Conservation (phyloP, 208 protist species). For the Endotrypanum monterogeii region DNA sequence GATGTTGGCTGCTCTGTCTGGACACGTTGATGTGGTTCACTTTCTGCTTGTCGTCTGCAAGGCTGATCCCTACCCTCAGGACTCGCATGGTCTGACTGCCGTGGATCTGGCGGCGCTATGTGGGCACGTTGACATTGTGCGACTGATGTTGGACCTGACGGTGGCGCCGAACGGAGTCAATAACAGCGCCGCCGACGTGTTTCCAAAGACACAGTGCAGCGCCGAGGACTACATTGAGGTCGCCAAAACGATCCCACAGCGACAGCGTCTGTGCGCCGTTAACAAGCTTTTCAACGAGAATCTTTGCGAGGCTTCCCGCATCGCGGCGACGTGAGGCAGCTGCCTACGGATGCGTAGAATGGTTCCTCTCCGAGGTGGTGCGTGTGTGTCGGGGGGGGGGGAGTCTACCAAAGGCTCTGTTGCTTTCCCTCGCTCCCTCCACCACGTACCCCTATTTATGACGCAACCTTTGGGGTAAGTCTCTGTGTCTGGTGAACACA, state of each 20-base stretch:
- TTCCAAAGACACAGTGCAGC: constrained; percentile 44
- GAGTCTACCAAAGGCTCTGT: neutral
- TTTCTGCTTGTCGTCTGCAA: constrained; percentile 65
- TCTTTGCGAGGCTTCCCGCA: constrained; percentile 52
- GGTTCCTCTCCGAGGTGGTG: neutral
- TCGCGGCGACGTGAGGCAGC: constrained; percentile 29
- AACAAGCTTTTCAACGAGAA: constrained; percentile 54
- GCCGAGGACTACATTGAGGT: constrained; percentile 75
- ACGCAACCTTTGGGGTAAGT: neutral
- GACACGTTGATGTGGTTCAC: constrained; percentile 42
- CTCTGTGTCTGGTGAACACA: too few relatives aligned
- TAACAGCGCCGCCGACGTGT: constrained; percentile 36
- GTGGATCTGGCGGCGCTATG: constrained; percentile 74
- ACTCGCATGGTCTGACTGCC: constrained; percentile 57
- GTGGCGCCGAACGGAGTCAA: constrained; percentile 26
- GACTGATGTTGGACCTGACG: constrained; percentile 30
- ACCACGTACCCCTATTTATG: neutral
- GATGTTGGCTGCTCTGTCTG: constrained; percentile 80
- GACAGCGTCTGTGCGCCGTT: constrained; percentile 48
- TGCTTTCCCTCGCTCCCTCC: neutral
- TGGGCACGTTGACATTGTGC: constrained; percentile 60
- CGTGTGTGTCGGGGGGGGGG: too few relatives aligned
- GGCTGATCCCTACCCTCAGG: constrained; percentile 44
- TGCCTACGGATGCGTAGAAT: neutral
- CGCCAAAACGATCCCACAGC: constrained; percentile 63